phyloP scores from a whole-genome alignment of 768 basidiomycete species.

The Suillus occidentalis region DNA sequence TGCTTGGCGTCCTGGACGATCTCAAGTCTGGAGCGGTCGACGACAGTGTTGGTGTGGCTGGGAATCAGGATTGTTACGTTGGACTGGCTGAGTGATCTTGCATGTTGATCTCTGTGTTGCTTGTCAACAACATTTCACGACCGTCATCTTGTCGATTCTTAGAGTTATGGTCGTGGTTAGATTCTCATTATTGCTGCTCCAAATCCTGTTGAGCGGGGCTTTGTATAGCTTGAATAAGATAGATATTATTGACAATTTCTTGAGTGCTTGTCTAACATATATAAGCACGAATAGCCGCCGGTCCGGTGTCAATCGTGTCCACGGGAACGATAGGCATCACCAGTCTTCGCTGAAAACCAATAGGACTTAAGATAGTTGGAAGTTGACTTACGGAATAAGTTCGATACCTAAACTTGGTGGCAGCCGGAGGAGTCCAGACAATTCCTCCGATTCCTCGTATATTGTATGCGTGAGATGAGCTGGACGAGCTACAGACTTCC shows the following conservation, averaged over 20 bases:
- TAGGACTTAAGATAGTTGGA: no score
- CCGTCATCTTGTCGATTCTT: no score
- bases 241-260: background rate
- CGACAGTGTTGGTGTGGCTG: background rate
- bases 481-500: background rate
- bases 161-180: background rate
- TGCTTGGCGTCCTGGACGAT: slow-evolving; percentile 18
- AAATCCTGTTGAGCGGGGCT: slow-evolving; percentile 10
- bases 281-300: no score
- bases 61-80: background rate
- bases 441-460: no score
- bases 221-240: slow-evolving; percentile 13
- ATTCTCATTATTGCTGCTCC: background rate
- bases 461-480: background rate
- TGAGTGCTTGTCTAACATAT: background rate
- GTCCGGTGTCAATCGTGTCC: no score
- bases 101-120: background rate
- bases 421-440: no score
- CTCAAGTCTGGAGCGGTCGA: background rate
- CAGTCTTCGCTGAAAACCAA: no score
- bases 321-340: no score
- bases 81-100: background rate
- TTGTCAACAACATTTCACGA: background rate
- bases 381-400: no score
- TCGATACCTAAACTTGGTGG: no score